Percentiles rank a stretch among this genome's conserved stretches.
Evolutionary conservation across 257 asterid genomes (phyloP).

Genomic region (Thymus mandschuricus): DNA sequence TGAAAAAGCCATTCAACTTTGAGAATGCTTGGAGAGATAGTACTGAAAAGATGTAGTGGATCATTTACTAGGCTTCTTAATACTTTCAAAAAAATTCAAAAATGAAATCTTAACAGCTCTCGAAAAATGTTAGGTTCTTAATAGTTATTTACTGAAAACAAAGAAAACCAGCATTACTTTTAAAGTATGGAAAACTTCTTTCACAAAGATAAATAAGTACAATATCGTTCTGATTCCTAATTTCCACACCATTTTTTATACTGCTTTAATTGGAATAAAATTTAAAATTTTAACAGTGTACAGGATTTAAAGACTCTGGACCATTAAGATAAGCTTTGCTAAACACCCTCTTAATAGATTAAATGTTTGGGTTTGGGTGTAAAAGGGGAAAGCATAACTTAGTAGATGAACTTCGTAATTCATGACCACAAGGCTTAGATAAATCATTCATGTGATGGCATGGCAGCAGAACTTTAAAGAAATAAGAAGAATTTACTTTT

Average conservation of each 20-base stretch:
- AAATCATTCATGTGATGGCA: not conserved
- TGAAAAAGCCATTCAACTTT: not conserved
- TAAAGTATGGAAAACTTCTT: not conserved
- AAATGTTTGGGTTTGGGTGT: not conserved
- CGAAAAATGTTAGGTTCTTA: not conserved
- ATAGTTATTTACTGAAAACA: constrained; percentile 5
- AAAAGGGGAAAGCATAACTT: not conserved
- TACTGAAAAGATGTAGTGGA: not conserved
- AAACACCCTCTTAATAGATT: constrained; percentile 11
- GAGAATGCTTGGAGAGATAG: not conserved
- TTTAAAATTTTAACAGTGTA: not conserved
- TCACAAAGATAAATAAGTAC: not conserved
- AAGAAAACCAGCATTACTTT: not conserved
- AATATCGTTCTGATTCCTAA: not conserved
- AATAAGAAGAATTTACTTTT: constrained; percentile 1
- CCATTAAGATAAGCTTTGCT: not conserved
- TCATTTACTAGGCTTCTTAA: constrained; percentile 6
- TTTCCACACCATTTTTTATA: not conserved
- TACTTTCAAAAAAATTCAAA: too few relatives aligned
- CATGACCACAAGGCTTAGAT: constrained; percentile 18
- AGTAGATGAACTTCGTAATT: not conserved
- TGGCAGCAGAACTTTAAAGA: constrained; percentile 1
- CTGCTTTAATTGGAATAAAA: not conserved
- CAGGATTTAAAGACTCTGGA: not conserved
- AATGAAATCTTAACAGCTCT: not conserved